These are phyloP conservation scores for Moesziomyces sp. DNA, from an alignment of 1,284 basidiomycete species.

Conservation along the genomic window DNA sequence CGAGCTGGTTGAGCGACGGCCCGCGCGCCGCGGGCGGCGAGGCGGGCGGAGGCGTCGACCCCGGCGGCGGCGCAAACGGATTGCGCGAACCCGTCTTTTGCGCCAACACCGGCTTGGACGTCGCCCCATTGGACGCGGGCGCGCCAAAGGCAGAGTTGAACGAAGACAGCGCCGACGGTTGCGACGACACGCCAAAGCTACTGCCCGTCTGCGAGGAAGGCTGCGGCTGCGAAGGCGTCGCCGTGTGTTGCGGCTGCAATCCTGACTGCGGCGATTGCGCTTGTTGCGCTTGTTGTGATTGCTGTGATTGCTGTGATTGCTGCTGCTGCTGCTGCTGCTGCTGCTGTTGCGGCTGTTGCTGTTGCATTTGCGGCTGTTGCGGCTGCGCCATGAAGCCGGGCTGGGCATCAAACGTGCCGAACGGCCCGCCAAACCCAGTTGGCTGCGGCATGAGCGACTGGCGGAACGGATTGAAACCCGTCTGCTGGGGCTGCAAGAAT, in stretches of 20 bases:
- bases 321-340: conserved; percentile 12
- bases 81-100: conserved; percentile 95
- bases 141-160: conserved; percentile 75
- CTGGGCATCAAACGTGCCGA: conserved; percentile 36
- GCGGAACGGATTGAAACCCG: conserved; percentile 81
- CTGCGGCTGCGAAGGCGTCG: conserved; percentile 49
- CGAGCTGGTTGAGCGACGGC: conserved; percentile 83
- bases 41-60: conserved; percentile 69
- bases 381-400: conserved; percentile 28
- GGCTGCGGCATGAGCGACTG: conserved; percentile 60
- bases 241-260: conserved; percentile 40
- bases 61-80: conserved; percentile 83
- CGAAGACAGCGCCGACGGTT: conserved; percentile 36
- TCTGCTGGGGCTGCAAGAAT: conserved; percentile 77
- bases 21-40: conserved; percentile 74
- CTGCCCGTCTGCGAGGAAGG: conserved; percentile 21
- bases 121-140: conserved; percentile 54
- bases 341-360: conserved; percentile 17
- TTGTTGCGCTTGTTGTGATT: conserved; percentile 25
- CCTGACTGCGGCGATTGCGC: conserved; percentile 22
- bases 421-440: conserved; percentile 42
- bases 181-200: conserved; percentile 13
- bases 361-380: conserved; percentile 25
- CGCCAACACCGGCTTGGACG: conserved; percentile 75
- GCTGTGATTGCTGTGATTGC: conserved; percentile 32